These are phyloP conservation scores for Trichoderma breve DNA, from an alignment of 2,329 filamentous ascomycete genomes.

Conservation along the genomic window DNA sequence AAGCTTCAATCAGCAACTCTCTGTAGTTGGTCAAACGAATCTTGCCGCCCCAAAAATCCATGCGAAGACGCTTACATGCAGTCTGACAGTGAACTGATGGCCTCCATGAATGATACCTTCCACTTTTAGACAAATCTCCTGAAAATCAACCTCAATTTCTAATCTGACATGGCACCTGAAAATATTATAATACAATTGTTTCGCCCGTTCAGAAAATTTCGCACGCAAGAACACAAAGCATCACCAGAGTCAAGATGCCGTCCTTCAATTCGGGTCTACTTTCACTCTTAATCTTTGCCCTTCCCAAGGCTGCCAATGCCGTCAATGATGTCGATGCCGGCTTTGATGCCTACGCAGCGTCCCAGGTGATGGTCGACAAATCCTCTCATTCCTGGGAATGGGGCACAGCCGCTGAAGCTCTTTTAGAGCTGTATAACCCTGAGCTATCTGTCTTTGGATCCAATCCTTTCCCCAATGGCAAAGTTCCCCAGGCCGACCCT, in stretches of 20 bases:
- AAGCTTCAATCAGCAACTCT: background rate
- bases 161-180: background rate
- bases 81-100: background rate
- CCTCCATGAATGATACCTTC: background rate
- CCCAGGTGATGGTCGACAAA: conserved; percentile 17
- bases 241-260: background rate
- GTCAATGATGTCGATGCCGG: conserved; percentile 19
- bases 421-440: conserved; percentile 22
- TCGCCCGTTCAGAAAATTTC: background rate
- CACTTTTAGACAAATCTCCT: background rate
- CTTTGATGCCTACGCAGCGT: conserved; percentile 18
- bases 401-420: conserved; percentile 22
- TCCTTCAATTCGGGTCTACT: background rate
- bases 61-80: background rate
- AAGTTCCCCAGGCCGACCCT: conserved; percentile 11
- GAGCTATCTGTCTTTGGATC: conserved; percentile 22
- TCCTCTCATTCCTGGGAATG: conserved; percentile 23
- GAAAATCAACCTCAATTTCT: background rate
- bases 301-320: background rate
- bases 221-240: background rate
- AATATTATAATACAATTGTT: background rate
- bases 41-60: background rate
- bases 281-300: background rate
- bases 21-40: background rate
- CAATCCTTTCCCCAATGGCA: conserved; percentile 21